phyloP scores from a whole-genome alignment of 371 early-diverging fungal genomes.

The Actinomucor elegans region DNA sequence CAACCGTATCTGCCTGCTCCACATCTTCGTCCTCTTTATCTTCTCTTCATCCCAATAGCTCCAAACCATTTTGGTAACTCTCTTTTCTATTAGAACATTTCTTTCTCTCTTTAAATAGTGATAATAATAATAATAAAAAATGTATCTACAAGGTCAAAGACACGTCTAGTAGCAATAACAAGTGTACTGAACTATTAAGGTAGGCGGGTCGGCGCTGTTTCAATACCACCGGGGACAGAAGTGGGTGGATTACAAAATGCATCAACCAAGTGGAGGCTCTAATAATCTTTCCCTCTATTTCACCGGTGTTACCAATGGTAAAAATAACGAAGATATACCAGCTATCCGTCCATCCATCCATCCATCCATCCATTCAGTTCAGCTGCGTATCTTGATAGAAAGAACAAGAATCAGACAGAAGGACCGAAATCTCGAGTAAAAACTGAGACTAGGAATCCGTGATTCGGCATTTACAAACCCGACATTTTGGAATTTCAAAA shows the following conservation, averaged over 20 bases:
- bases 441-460: no score
- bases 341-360: conserved; percentile 13
- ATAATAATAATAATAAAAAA: background rate
- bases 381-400: no score
- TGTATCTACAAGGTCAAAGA: no score
- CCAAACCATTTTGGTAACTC: background rate
- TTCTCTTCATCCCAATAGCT: background rate
- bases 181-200: no score
- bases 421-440: no score
- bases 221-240: background rate
- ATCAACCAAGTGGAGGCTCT: background rate
- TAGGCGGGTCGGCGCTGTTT: background rate
- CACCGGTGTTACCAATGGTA: conserved; percentile 20
- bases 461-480: no score
- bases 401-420: no score
- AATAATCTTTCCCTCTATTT: conserved; percentile 10
- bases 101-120: background rate
- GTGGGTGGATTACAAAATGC: conserved; percentile 3
- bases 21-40: background rate
- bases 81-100: background rate
- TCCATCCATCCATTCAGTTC: conserved; percentile 12
- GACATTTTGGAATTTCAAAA: no score
- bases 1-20: background rate
- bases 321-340: background rate
- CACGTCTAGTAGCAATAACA: no score